Evolutionary conservation across 139 green algal genomes (phyloP), one percentile per base, ranked within the genome.

Genomic region (Chlamydomonas sp.): DNA sequence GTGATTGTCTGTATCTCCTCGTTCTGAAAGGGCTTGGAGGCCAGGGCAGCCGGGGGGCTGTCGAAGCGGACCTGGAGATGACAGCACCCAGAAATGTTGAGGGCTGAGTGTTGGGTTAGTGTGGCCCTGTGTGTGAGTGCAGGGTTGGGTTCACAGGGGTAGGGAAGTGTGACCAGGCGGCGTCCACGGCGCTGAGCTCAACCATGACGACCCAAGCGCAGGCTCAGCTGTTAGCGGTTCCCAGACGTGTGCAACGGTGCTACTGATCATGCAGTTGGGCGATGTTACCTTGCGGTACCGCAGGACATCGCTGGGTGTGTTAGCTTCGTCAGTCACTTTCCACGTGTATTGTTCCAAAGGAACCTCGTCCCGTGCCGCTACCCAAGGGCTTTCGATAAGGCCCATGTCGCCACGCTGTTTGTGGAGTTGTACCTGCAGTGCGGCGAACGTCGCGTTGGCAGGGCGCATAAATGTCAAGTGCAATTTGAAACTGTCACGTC

Each of bases 1-100:
- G 58, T 88, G 5, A 87, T 78, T 9, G 86, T 75, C 17, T 92
- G 88, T 2, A 69, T 67, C 78, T 93, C 90, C 64, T 92, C 88
- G 62, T 91, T 93, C 18, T 87, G 66, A 74, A 93, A 93, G 20
- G 90, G 90, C 78, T 91, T 90, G 61, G 77, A 79, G 8, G 90
- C 88, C 61, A 93, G 67, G 1, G 90, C 88, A 8, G 82, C 63
- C 12, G 90, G 90, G 0, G 90, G 75, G 85, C 85, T 93, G 49
- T 93, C 85, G 74, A 93, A 93, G 8, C 78, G 82, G 1, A 89
- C 83, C 90, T 92, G 83, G 3, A 63, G 10, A 20, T 9, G 63
- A 63, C 12, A 49, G 31, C 31, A 49, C 31, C 31, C 31, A 49
- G 31, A 49, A 49, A 49, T 49, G 31, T 49, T 49, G 31, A 49